Evolutionary conservation across 345 rosid genomes (phyloP).

Genomic region (Cardiospermum halicacabum): DNA sequence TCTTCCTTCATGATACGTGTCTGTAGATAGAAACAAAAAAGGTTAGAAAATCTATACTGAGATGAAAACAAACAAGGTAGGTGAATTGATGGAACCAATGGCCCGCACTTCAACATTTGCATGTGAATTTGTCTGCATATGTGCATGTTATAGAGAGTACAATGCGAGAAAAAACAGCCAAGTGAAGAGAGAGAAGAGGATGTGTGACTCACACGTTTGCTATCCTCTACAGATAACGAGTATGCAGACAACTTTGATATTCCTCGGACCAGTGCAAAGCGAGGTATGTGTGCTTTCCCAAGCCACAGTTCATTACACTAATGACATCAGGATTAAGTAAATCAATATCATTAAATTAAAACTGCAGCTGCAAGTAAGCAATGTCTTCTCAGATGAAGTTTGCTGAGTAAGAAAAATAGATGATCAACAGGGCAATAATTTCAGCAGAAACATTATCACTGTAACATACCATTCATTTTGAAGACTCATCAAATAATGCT

Average conservation of each 20-base stretch:
- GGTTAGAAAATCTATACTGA: background rate
- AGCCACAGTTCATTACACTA: slow-evolving; percentile 52
- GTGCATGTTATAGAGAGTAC: background rate
- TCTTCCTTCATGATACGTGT: slow-evolving; percentile 49
- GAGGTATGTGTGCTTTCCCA: slow-evolving; percentile 60
- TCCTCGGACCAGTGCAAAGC: slow-evolving; percentile 41
- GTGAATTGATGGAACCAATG: too few relatives aligned
- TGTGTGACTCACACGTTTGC: slow-evolving; percentile 40
- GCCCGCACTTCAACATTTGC: too few relatives aligned
- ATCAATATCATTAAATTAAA: background rate
- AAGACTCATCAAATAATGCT: slow-evolving; percentile 7
- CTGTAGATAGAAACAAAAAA: slow-evolving; percentile 26
- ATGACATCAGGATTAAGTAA: slow-evolving; percentile 4
- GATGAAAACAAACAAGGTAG: too few relatives aligned
- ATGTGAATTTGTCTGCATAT: background rate
- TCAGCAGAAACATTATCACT: background rate
- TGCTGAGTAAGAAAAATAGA: background rate
- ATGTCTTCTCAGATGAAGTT: background rate
- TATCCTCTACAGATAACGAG: slow-evolving; percentile 48
- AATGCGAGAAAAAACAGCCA: too few relatives aligned
- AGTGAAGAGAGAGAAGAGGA: too few relatives aligned
- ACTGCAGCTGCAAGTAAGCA: background rate
- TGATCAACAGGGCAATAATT: background rate
- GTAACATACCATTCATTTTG: background rate
- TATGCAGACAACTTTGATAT: slow-evolving; percentile 52